These are phyloP conservation scores for Claviceps sp. DNA, from an alignment of 2,329 filamentous ascomycete species.

Conservation along the genomic window DNA sequence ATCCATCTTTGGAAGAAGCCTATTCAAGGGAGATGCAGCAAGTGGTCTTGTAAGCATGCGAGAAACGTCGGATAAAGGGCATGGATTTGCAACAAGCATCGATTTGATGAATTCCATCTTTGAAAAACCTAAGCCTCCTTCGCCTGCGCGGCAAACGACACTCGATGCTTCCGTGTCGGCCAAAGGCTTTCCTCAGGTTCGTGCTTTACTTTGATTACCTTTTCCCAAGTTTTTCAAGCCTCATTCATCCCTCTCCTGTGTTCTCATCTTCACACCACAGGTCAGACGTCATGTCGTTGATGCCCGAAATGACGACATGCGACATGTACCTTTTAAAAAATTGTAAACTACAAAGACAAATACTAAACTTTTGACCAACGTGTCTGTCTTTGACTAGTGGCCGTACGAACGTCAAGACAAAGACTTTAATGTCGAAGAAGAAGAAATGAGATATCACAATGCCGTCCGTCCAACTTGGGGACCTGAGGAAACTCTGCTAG, in stretches of 20 bases:
- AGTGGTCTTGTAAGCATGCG: conserved; percentile 19
- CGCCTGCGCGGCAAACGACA: conserved; percentile 42
- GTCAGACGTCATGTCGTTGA: conserved; percentile 10
- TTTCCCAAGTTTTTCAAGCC: not conserved
- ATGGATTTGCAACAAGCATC: conserved; percentile 74
- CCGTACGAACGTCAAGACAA: conserved; percentile 73
- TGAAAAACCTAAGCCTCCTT: conserved; percentile 53
- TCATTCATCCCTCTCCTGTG: too few species aligned
- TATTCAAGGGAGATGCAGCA: conserved; percentile 15
- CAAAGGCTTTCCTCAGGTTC: conserved; percentile 77
- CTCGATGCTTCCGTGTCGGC: conserved; percentile 36
- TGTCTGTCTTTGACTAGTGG: conserved; percentile 46
- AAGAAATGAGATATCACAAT: conserved; percentile 56
- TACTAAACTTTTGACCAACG: not conserved
- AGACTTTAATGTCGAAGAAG: conserved; percentile 47
- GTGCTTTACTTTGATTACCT: conserved; percentile 33
- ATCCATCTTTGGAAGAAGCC: conserved; percentile 22
- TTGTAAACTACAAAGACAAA: conserved; percentile 26
- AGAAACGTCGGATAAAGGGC: conserved; percentile 31
- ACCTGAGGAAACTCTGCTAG: conserved; percentile 57
- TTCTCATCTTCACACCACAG: not conserved
- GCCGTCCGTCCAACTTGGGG: conserved; percentile 72
- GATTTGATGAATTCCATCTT: conserved; percentile 95
- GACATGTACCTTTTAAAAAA: not conserved
- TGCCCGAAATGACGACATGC: not conserved